phyloP scores from a whole-genome alignment of 2,329 filamentous ascomycete species.

The Aspergillus amoenus region DNA sequence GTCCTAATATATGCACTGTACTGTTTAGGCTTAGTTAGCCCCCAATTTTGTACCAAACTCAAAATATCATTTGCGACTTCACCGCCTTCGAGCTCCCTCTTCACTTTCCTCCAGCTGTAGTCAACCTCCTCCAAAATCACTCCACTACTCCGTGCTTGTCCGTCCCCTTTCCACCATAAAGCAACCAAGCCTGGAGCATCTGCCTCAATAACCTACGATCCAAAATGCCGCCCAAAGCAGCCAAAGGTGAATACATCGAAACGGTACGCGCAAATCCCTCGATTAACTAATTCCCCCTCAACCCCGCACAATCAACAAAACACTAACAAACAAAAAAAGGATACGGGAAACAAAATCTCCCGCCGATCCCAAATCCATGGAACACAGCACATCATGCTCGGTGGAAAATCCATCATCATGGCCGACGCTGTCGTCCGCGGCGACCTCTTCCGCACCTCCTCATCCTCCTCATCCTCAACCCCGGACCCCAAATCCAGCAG shows the following conservation, averaged over 20 bases:
- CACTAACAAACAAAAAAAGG: constrained; percentile 52
- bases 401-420: constrained; percentile 93
- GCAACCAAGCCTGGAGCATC: not conserved
- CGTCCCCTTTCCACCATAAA: not conserved
- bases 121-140: not conserved
- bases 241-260: constrained; percentile 93
- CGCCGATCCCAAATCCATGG: constrained; percentile 88
- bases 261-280: constrained; percentile 60
- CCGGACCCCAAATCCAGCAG: constrained; percentile 29
- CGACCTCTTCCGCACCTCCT: constrained; percentile 66
- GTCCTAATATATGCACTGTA: not conserved
- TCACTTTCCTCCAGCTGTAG: not conserved
- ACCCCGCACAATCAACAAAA: constrained; percentile 5
- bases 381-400: constrained; percentile 96
- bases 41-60: not conserved
- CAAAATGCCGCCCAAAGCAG: constrained; percentile 70
- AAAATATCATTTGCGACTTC: not conserved
- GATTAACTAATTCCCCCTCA: not conserved
- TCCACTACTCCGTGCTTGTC: not conserved
- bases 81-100: not conserved
- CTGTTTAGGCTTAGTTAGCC: not conserved
- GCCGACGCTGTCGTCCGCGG: constrained; percentile 92
- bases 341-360: constrained; percentile 97
- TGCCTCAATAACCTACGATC: not conserved
- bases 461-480: constrained; percentile 22